A percentile compares a stretch with the other conserved stretches of the same genome.
Evolutionary conservation across 768 basidiomycete genomes (phyloP).

Genomic region (Auriscalpium vulgare): DNA sequence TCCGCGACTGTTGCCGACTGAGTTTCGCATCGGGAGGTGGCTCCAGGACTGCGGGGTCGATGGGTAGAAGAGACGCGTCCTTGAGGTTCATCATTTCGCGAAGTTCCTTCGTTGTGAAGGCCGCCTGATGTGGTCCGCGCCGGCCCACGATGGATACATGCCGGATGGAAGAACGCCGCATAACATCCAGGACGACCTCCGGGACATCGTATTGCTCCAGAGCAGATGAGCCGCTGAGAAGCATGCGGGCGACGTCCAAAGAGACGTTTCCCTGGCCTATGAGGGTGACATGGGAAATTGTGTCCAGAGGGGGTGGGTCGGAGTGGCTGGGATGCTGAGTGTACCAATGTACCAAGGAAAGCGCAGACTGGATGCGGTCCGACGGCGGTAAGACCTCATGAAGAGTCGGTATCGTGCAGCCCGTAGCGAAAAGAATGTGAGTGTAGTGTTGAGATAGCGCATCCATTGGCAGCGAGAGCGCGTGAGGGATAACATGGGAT

Average conservation of each 20-base stretch:
- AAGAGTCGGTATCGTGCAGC: constrained; percentile 60
- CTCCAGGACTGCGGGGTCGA: constrained; percentile 38
- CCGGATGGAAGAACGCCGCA: constrained; percentile 52
- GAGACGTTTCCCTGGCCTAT: constrained; percentile 96
- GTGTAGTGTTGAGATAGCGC: constrained; percentile 68
- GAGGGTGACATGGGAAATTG: constrained; percentile 63
- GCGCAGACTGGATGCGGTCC: constrained; percentile 56
- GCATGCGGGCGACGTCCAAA: constrained; percentile 84
- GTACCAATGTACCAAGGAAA: constrained; percentile 93
- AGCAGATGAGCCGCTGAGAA: constrained; percentile 59
- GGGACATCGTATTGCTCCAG: constrained; percentile 78
- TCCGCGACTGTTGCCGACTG: constrained; percentile 58
- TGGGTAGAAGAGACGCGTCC: constrained; percentile 59
- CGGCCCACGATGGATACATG: constrained; percentile 81
- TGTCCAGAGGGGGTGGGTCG: constrained; percentile 55
- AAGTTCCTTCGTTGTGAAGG: constrained; percentile 89
- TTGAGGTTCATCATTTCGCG: constrained; percentile 67
- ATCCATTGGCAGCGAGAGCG: constrained; percentile 49
- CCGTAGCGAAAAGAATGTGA: constrained; percentile 81
- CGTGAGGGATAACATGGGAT: constrained; percentile 38
- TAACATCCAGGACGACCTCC: constrained; percentile 56
- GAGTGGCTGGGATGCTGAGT: constrained; percentile 77
- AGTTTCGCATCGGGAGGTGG: constrained; percentile 27
- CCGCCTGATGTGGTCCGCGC: constrained; percentile 81
- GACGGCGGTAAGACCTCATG: constrained; percentile 46